Evolutionary conservation across 371 early-diverging fungal genomes (phyloP), one percentile per base, ranked within the genome.

Genomic region (Dichotomocladium elegans): DNA sequence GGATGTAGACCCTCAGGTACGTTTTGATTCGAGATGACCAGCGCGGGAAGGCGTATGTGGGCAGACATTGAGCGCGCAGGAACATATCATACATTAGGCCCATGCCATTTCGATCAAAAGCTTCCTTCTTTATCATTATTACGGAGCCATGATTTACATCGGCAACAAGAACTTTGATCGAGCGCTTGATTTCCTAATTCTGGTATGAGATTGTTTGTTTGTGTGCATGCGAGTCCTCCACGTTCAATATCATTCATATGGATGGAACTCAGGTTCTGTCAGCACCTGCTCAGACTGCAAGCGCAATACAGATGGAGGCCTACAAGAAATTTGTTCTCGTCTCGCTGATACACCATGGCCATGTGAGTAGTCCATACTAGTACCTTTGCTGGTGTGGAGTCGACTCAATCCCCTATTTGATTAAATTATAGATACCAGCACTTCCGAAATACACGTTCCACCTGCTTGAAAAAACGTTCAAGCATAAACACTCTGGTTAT

Each of bases 231-330:
- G n/a, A n/a, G n/a, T n/a, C n/a, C n/a, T n/a, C n/a, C n/a, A 40
- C 15, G 25, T 3, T 4, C 24, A 4, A 12, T 19, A 28, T 3
- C 35, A 6, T 15, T 25, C 21, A 26, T 26, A 17, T 47, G 15
- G 19, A 17, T n/a, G n/a, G n/a, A n/a, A n/a, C n/a, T n/a, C n/a
- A 81, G 82, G 73, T 63, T 1, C 74, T 87, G 9, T 79, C 90
- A 25, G 81, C 89, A 4, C 87, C 85, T 11, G 74, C 80, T 4
- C 69, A 76, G 33, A 68, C 77, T 1, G 42, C 70, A 15, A 89
- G 90, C 41, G 77, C 78, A n/a, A 90, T 93, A 45, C 91, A 90
- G 60, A 58, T 91, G 12, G 88, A 88, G 52, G 85, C 90, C 0
- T 83, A 86, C 78, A 87, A 87, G 44, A 87, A 87, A 47, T 85